These are phyloP conservation scores for Coniella lustricola DNA, from an alignment of 2,329 filamentous ascomycete species.

Conservation along the genomic window DNA sequence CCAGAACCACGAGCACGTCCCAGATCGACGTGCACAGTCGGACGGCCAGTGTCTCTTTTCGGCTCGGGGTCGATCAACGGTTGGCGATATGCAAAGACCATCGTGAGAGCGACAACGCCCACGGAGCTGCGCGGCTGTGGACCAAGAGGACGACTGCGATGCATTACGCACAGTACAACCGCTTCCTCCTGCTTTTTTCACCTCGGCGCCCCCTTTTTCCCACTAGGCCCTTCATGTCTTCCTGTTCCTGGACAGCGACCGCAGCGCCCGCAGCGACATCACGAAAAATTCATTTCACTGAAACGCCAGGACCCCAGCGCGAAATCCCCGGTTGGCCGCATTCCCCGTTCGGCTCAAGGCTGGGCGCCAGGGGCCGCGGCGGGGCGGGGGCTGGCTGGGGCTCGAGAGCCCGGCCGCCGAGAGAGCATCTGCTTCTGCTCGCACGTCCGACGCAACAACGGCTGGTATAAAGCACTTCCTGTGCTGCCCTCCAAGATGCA, in stretches of 20 bases:
- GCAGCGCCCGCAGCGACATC: not conserved
- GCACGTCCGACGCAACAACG: not conserved
- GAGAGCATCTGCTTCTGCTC: not conserved
- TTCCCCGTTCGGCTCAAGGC: not conserved
- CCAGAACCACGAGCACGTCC: no score
- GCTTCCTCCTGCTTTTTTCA: not conserved
- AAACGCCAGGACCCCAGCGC: slow-evolving; percentile 6
- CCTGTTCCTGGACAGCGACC: not conserved
- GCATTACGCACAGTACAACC: not conserved
- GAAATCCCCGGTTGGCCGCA: slow-evolving; percentile 5
- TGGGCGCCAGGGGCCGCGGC: not conserved
- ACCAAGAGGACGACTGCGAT: not conserved
- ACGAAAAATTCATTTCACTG: slow-evolving; percentile 9
- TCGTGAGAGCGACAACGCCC: no score
- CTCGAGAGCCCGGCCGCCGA: not conserved
- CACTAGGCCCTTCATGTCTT: not conserved
- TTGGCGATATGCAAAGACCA: no score
- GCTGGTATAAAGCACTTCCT: slow-evolving; percentile 8
- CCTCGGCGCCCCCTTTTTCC: not conserved
- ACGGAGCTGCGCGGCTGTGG: no score
- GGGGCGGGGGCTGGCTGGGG: not conserved
- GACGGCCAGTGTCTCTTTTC: no score
- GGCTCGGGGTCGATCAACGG: no score
- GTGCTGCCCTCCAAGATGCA: no score
- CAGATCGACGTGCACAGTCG: no score